Base-by-base conservation (phyloP, 2,329 filamentous ascomycete species). In the Metarhizium guizhouense region DNA sequence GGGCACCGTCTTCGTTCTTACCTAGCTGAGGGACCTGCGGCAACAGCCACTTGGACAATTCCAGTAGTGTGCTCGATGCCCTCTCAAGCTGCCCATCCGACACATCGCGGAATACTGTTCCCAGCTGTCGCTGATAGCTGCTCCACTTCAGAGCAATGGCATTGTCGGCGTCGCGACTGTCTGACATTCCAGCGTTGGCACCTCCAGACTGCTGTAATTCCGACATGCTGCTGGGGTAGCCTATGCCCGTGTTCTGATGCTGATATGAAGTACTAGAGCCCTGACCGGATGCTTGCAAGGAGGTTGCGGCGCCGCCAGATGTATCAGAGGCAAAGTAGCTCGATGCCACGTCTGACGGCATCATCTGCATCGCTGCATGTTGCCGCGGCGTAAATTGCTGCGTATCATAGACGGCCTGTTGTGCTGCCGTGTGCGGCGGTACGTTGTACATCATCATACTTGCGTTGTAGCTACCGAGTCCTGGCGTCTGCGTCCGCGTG, bases 381-480 rank as follows among this genome's bases (percentile, higher is more conserved):
- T 90, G 88, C 76, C 87, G 85, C 63, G 84, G 76, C 66, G 85
- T 80, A 75, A 90, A 95, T 67, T 86, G 86, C 68, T 85, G 83
- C 67, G 83, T 76, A 71, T 93, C 88, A 75, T 95, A 95, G 73
- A 86, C 77, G 75, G 82, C 70, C 73, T 75, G 76, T 72, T 83
- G 81, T 60, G 78, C 74, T 59, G 75, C 76, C 65, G 83, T 76
- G 68, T 85, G 84, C 67, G 80, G 76, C 67, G 80, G 76, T 65
- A 92, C 86, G 74, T 85, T 86, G 76, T 95, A 95, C 80, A 94
- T 86, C 75, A 93, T 84, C 60, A 82, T 82, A 55, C 82, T 74
- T 54, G 84, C 72, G 65, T 76, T 84, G 76, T 81, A 87, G 70
- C 74, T 75, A 66, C 74, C 71, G 64, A 83, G 85, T 61, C 70